Base-by-base conservation (phyloP, 2,329 filamentous ascomycete species). In the Aspergillus aculeatus region DNA sequence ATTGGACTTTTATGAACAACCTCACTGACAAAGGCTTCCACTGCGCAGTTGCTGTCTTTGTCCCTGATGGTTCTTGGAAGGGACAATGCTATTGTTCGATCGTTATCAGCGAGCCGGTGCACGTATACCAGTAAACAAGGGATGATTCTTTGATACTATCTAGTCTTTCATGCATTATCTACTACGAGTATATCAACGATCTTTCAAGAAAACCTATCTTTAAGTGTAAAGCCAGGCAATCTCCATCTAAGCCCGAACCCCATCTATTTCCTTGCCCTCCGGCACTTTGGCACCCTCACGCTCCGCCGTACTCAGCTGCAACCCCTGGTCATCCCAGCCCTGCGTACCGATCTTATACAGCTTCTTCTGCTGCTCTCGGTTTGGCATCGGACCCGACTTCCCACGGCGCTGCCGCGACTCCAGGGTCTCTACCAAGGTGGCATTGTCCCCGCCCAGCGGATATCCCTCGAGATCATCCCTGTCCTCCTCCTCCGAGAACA, bases 401-500 rank as follows among this genome's bases (percentile, higher is more conserved):
- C 78, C 78, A 24, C 79, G 73, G 14, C 77, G 73, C 19, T 69
- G 58, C 38, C 79, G 74, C 12, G 77, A 80, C 21, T 79, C 75
- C 3, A 65, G 31, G 1, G 77, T 80, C 69, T 81, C 79, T 10
- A 73, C 60, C 12, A 81, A 62, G 21, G 68, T 73, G 4, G 78
- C 77, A 58, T 80, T 77, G 44, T 76, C 75, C 24, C 74, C 73
- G 24, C 74, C 70, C 14, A 78, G 56, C 2, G 64, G 26, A 6
- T 73, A 65, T 19, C 72, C 72, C 59, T 75, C 75, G 32, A 77
- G 58, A 59, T 78, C 76, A 23, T 87, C 83, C 19, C 77, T 71
- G 55, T 83, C 81, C 0, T 74, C 75, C 11, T 80, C 71, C 44
- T 86, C 82, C 26, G 75, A 80, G 71, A 92, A 91, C 51, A 81